A percentile compares a stretch with the other conserved stretches of the same genome.
These are phyloP conservation scores for Aurantiochytrium sp. DNA, from an alignment of 108 stramenopile genomes.

Conservation along the genomic window DNA sequence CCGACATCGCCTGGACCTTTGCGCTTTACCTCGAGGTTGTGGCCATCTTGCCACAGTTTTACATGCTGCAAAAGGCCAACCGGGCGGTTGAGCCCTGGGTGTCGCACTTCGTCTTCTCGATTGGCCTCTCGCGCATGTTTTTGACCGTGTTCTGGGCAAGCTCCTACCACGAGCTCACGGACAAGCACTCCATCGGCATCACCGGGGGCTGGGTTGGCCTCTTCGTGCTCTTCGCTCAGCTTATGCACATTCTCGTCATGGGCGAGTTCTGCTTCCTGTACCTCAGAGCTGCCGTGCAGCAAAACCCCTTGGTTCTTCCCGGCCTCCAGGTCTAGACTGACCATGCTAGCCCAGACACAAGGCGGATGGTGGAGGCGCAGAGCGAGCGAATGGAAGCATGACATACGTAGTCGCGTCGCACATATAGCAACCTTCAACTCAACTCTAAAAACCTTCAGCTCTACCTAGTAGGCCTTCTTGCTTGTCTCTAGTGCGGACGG, in stretches of 20 bases:
- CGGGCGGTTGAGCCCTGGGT: constrained; percentile 74
- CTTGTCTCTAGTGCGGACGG: too few relatives aligned
- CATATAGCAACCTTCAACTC: too few relatives aligned
- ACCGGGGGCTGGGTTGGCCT: constrained; percentile 68
- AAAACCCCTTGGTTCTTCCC: constrained; percentile 80
- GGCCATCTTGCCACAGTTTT: constrained; percentile 90
- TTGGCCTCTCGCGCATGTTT: constrained; percentile 77
- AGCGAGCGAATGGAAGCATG: too few relatives aligned
- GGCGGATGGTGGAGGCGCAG: too few relatives aligned
- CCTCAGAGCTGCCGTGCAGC: constrained; percentile 71
- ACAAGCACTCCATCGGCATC: constrained; percentile 70
- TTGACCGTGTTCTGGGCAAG: constrained; percentile 94
- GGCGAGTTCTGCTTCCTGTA: constrained; percentile 97
- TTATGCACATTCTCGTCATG: constrained; percentile 92
- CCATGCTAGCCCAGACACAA: too few relatives aligned
- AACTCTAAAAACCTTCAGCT: too few relatives aligned
- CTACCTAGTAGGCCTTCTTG: too few relatives aligned
- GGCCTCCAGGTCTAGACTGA: not conserved
- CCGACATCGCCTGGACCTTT: constrained; percentile 93
- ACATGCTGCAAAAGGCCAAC: constrained; percentile 92
- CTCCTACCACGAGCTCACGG: constrained; percentile 94
- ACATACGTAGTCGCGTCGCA: too few relatives aligned
- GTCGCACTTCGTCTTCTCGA: constrained; percentile 30
- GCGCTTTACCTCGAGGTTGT: constrained; percentile 96
- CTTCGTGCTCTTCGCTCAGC: constrained; percentile 87